These are phyloP conservation scores for Lepraria neglecta DNA, from an alignment of 495 filamentous ascomycete species.

Conservation along the genomic window DNA sequence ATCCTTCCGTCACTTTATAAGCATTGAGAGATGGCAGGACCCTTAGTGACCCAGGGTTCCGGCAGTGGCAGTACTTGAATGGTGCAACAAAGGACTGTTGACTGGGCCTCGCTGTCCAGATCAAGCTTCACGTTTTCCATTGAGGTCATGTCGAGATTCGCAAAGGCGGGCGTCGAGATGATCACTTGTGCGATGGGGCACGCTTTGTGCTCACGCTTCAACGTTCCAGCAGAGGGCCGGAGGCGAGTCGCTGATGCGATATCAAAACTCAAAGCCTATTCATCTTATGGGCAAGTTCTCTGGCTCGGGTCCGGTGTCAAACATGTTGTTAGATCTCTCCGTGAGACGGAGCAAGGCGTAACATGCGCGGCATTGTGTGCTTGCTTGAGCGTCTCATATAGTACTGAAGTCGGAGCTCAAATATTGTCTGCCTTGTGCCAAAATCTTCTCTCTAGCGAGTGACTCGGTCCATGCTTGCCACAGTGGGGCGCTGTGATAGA, in stretches of 20 bases:
- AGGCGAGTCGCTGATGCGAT: not conserved
- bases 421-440: not conserved
- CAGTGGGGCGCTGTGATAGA: not conserved
- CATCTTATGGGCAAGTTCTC: slow-evolving; percentile 1
- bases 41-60: not conserved
- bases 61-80: not conserved
- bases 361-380: not conserved
- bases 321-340: not conserved
- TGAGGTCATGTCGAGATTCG: not conserved
- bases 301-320: not conserved
- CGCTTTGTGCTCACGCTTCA: not conserved
- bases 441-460: not conserved
- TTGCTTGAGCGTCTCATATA: not conserved
- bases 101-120: not conserved
- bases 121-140: not conserved
- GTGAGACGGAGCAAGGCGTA: not conserved
- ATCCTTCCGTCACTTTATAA: not conserved
- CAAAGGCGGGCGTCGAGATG: not conserved
- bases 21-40: not conserved
- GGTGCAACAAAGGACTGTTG: not conserved
- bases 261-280: not conserved
- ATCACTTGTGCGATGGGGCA: not conserved
- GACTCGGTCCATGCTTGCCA: not conserved
- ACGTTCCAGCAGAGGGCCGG: not conserved
- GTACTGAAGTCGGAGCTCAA: not conserved